Evolutionary conservation across 495 filamentous ascomycete genomes (phyloP), one percentile per base, ranked within the genome.

Genomic region (Aspergillus campestris): DNA sequence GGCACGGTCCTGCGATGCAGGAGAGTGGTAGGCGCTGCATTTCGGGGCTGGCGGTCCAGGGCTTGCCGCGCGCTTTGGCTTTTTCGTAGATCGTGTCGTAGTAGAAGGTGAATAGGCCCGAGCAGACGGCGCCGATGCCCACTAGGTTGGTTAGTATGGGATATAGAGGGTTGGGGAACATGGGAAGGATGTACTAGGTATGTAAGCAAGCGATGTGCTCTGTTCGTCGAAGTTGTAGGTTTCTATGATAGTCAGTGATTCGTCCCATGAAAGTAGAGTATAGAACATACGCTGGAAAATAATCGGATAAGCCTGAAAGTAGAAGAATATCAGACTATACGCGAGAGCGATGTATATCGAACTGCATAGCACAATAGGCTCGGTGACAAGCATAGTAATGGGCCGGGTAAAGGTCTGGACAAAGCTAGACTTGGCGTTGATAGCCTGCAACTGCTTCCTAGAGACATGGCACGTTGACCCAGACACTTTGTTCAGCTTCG

Each of bases 321-420:
- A 83, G 53, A 88, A 67, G 40, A 62, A 88, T 50, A 90, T 87
- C 33, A 89, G 80, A n/a, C 76, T 77, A 57, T 88, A 89, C 10
- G 79, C 72, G 3, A 86, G 62, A 0, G 81, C 72, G 2, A 87
- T 71, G 60, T 86, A 89, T 8, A 87, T 60, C 32, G 81, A 85
- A 0, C 72, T 79, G 29, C 80, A 81, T 10, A 78, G 65, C 9
- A 89, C 77, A 29, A 88, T 74, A 1, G 80, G 74, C 55, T 89
- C 86, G 29, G 58, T 63, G 6, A 66, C 24, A 7, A 73, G 50
- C 62, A 75, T 70, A 1, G 64, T 57, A 1, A 79, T 44, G 18
- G 75, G 75, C 2, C 75, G 61, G 7, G 66, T 71, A n/a, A 78
- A 57, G 1, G 66, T 70, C n/a, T 73, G 60, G 2, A 57, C 58